Conservation (phyloP, 345 rosid genomes). For the Pseudoturritis turrita region DNA sequence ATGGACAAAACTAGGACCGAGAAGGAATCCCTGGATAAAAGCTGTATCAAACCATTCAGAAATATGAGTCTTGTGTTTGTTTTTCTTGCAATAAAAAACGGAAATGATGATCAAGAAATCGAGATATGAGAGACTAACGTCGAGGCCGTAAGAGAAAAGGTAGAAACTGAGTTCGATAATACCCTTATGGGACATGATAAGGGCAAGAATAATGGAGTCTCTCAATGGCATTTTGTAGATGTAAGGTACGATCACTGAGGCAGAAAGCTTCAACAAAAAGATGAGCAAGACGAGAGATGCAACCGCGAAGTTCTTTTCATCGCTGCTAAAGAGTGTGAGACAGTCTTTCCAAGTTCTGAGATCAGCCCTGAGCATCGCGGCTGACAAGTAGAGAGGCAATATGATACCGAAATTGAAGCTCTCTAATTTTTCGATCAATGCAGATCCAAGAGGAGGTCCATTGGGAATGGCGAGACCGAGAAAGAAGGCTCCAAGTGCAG, state of each 20-base stretch:
- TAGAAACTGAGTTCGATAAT: conserved; percentile 30
- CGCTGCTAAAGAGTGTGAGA: neutral
- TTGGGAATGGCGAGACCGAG: conserved; percentile 42
- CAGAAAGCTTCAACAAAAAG: conserved; percentile 21
- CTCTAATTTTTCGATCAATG: conserved; percentile 35
- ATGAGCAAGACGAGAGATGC: conserved; percentile 22
- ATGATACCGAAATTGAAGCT: conserved; percentile 27
- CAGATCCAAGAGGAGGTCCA: conserved; percentile 56
- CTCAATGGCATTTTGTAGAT: conserved; percentile 26
- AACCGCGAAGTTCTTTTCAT: conserved; percentile 5
- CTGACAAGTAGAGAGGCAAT: conserved; percentile 25
- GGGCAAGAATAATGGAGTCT: conserved; percentile 21
- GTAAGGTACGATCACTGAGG: conserved; percentile 13
- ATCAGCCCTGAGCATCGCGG: conserved; percentile 12
- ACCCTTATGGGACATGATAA: conserved; percentile 33
- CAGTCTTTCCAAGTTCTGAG: neutral
- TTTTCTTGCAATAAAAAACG: neutral
- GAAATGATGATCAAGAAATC: neutral
- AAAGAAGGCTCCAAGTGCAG: conserved; percentile 37
- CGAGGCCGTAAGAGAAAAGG: neutral
- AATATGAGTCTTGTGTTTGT: neutral
- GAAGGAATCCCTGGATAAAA: neutral
- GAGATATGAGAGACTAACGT: conserved; percentile 3
- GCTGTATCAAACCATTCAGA: neutral
- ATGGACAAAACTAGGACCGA: conserved; percentile 14